Evolutionary conservation across 208 protist species (phyloP), one percentile per base, ranked within the genome.

Genomic region (Trypanosoma avium): DNA sequence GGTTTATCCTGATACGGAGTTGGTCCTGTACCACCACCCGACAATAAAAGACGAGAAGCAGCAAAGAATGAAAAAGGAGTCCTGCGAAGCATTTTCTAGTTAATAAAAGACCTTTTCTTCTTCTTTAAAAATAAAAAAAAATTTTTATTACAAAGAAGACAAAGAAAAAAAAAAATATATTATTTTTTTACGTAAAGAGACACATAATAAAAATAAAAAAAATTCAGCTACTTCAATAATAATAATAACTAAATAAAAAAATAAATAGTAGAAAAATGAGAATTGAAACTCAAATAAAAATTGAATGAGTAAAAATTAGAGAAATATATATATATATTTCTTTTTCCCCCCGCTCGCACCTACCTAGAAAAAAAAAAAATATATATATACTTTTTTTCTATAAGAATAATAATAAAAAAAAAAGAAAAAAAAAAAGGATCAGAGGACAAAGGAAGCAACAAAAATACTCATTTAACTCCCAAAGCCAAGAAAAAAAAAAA

Each of bases 1-100:
- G 77, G 67, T 66, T 86, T 86, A 69, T 94, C 88, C 70, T 94
- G 88, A 72, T 90, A 94, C 12, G 82, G 79, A 13, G 75, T 87
- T 40, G 84, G 84, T 49, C 84, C 84, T 47, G 79, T 57, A 42
- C 67, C 72, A 21, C 63, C 68, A 36, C 81, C 83, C 55, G 70
- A 84, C 43, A 89, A 78, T 21, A 87, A 61, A 19, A 80, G 61
- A 52, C 84, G 84, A 48, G 76, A 86, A 42, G 83, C 79, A 56
- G 76, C 81, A 55, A 94, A 66, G 60, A 83, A 65, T 35, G 70
- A 77, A 62, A 90, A 55, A 50, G 79, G 69, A 52, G 88, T 83
- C 74, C 73, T 87, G 74, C 88, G 88, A 49, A 92, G 70, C 88
- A 94, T 94, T 2, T n/a, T 48, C 22, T 61, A 67, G 7, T 32